phyloP scores from a whole-genome alignment of 495 filamentous ascomycete genomes.

The Daldinia decipiens region DNA sequence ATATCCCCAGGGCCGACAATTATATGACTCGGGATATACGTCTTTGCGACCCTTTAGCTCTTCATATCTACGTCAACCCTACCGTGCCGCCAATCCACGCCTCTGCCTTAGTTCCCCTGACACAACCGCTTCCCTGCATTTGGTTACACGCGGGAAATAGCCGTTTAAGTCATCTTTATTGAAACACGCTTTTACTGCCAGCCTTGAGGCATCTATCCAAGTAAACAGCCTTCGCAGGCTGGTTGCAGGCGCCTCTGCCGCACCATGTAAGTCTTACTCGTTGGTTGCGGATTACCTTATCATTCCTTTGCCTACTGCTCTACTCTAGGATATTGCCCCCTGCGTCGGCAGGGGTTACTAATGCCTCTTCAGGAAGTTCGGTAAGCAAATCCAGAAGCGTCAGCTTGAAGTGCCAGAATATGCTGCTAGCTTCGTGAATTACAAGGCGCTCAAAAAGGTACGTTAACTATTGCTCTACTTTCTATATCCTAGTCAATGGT shows the following conservation, averaged over 20 bases:
- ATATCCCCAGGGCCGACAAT: conserved; percentile 16
- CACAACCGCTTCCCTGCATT: conserved; percentile 40
- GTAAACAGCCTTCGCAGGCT: conserved; percentile 41
- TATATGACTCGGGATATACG: conserved; percentile 34
- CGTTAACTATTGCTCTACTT: conserved; percentile 25
- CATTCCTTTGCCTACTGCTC: neutral
- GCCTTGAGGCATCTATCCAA: conserved; percentile 28
- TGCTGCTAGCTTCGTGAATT: conserved; percentile 98
- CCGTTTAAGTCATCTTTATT: conserved; percentile 24
- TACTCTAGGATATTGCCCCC: conserved; percentile 4
- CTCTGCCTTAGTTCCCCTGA: conserved; percentile 9
- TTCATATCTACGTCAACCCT: conserved; percentile 35
- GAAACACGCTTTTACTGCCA: conserved; percentile 20
- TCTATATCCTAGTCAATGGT: conserved; percentile 16
- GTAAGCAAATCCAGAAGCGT: conserved; percentile 97
- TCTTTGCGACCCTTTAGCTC: conserved; percentile 15
- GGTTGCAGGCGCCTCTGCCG: conserved; percentile 40
- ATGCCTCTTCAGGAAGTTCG: conserved; percentile 84
- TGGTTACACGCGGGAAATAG: conserved; percentile 36
- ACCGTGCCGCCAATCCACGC: conserved; percentile 27
- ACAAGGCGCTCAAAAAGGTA: conserved; percentile 99
- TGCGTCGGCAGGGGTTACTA: conserved; percentile 19
- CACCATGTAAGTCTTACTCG: conserved; percentile 48
- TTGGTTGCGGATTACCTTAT: neutral
- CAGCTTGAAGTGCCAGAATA: conserved; percentile 99